These are phyloP conservation scores for Microsporum audouinii DNA, from an alignment of 2,329 filamentous ascomycete genomes.

Conservation along the genomic window DNA sequence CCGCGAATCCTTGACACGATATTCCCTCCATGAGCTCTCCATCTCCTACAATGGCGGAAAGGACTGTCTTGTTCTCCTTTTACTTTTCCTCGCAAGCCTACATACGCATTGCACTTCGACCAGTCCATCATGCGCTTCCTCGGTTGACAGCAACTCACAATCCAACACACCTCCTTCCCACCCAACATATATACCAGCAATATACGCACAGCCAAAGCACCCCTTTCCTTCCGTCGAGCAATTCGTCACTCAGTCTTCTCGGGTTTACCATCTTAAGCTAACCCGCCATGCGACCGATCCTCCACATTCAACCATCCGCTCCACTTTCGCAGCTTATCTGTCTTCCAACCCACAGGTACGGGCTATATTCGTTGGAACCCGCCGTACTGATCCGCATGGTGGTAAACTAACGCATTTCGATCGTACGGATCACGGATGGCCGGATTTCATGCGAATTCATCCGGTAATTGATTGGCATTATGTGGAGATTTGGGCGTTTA, in stretches of 20 bases:
- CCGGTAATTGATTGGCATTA: slow-evolving; percentile 98
- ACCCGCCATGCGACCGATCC: slow-evolving; percentile 58
- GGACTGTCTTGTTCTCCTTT: slow-evolving; percentile 84
- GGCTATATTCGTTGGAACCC: slow-evolving; percentile 77
- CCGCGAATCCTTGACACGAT: slow-evolving; percentile 60
- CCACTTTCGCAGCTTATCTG: slow-evolving; percentile 68
- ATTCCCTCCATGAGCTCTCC: slow-evolving; percentile 67
- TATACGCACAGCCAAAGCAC: slow-evolving; percentile 78
- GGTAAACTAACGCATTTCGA: slow-evolving; percentile 70
- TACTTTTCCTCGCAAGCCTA: slow-evolving; percentile 65
- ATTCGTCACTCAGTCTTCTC: slow-evolving; percentile 60
- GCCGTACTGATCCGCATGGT: slow-evolving; percentile 86
- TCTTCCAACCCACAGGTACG: slow-evolving; percentile 42
- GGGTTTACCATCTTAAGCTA: slow-evolving; percentile 63
- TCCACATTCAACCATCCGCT: slow-evolving; percentile 51
- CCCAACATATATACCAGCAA: slow-evolving; percentile 51
- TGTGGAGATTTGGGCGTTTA: slow-evolving; percentile 81
- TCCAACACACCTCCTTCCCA: slow-evolving; percentile 1
- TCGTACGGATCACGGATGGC: slow-evolving; percentile 80
- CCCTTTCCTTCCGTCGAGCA: slow-evolving; percentile 77
- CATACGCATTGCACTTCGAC: slow-evolving; percentile 16
- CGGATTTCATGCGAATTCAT: slow-evolving; percentile 81
- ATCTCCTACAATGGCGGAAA: slow-evolving; percentile 97
- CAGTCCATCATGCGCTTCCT: slow-evolving; percentile 3
- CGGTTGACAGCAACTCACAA: neutral